Base-by-base conservation (phyloP, 805 yeast species). In the Metschnikowia proteae region DNA sequence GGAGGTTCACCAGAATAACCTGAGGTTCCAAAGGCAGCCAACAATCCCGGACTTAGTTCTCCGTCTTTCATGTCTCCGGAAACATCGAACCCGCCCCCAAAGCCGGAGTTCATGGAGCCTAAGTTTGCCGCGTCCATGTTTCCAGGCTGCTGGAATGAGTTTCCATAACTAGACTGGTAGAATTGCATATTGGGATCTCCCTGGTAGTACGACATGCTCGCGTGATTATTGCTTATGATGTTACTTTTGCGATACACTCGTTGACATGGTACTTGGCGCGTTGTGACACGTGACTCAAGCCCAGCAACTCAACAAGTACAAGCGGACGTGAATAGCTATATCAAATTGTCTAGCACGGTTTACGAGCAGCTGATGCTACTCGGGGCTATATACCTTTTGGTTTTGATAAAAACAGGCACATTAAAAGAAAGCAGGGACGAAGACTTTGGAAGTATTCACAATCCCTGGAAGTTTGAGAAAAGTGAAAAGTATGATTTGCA, bases 1-100 rank as follows among this genome's bases (percentile, higher is more conserved):
- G 97, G 90, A 0, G 96, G 91, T 65, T 94, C 99, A n/a, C 90
- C 92, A 0, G 96, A 83, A 62, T 94, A 94, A 0, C 99, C 99
- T 0, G 86, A 75, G 0, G 97, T 86, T 1, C 97, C 88, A 60
- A 94, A 84, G 0, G 98, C 99, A 3, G 97, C 96, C 4, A 95
- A 66, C 41, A 90, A 62, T 0, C 99, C 99, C 0, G 81, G 72
- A 1, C 88, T 76, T 43, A 92, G 72, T 46, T 74, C 73, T 51
- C 78, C 69, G 11, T 58, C 58, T 9, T 73, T 75, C 75, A 74
- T 74, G 13, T 60, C 63, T 5, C 78, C 78, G 27, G 71, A 62
- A 22, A 74, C 68, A 48, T 70, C 74, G 30, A 66, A 63, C 31
- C 61, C 62, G 10, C 60, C 54, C 3, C 71, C 74, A 43, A 71